Conservation (phyloP, 768 basidiomycete species). For the Favolaschia claudopus region DNA sequence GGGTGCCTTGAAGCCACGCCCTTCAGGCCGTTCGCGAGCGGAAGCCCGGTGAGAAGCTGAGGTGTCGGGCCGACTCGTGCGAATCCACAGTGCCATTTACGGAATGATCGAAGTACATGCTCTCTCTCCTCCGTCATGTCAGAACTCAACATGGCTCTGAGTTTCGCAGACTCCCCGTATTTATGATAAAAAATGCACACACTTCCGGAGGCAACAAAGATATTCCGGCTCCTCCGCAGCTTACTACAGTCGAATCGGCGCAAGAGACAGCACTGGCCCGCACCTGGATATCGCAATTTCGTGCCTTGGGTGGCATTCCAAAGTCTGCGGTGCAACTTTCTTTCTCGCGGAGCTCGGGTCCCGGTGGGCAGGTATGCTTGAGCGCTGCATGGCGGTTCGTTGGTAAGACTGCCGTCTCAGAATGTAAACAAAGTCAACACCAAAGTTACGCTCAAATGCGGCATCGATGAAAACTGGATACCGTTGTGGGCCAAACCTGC, state of each 20-base stretch:
- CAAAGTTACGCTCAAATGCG: constrained; percentile 73
- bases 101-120: too few species aligned
- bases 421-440: constrained; percentile 93
- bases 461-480: constrained; percentile 68
- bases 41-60: too few species aligned
- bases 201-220: constrained; percentile 1
- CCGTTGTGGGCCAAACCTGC: constrained; percentile 67
- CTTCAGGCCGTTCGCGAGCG: too few species aligned
- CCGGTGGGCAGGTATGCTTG: constrained; percentile 76
- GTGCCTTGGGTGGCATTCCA: constrained; percentile 51
- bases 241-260: constrained; percentile 43
- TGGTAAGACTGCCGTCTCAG: constrained; percentile 41
- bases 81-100: too few species aligned
- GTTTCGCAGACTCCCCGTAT: too few species aligned
- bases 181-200: constrained; percentile 10
- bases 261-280: constrained; percentile 57
- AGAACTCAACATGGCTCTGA: too few species aligned
- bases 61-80: too few species aligned
- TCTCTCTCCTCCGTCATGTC: neutral
- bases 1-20: too few species aligned
- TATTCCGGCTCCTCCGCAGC: constrained; percentile 53
- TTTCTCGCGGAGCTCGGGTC: constrained; percentile 84
- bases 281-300: constrained; percentile 63
- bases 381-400: neutral
- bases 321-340: constrained; percentile 64